Conservation (phyloP, 495 filamentous ascomycete species). For the Aspergillus steynii region DNA sequence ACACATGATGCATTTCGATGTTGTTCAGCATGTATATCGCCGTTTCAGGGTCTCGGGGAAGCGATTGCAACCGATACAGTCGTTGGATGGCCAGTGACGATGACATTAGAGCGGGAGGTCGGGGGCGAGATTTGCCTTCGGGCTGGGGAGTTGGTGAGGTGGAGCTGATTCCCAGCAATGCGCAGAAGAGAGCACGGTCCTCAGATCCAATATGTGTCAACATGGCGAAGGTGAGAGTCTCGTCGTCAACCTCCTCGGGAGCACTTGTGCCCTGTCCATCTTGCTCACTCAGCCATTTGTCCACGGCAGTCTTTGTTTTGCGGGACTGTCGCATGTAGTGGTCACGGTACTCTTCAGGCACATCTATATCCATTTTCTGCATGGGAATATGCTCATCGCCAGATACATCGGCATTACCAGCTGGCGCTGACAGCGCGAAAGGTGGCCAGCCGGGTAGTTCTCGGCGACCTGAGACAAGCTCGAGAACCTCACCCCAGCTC, state of each 20-base stretch:
- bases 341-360: conserved; percentile 85
- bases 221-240: conserved; percentile 90
- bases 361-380: conserved; percentile 84
- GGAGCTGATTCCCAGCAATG: conserved; percentile 69
- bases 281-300: conserved; percentile 81
- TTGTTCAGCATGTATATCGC: conserved; percentile 89
- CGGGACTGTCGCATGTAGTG: conserved; percentile 86
- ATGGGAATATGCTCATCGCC: conserved; percentile 60
- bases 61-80: conserved; percentile 70
- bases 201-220: conserved; percentile 77
- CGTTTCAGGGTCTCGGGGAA: conserved; percentile 79
- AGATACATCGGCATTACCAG: conserved; percentile 55
- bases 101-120: conserved; percentile 68
- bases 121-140: conserved; percentile 52
- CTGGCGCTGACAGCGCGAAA: conserved; percentile 63
- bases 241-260: conserved; percentile 85
- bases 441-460: conserved; percentile 87
- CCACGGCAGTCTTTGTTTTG: conserved; percentile 80
- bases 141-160: conserved; percentile 43
- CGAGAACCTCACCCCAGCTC: conserved; percentile 96
- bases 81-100: conserved; percentile 77
- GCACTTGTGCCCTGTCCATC: conserved; percentile 68
- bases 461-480: conserved; percentile 83
- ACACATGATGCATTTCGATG: conserved; percentile 75
- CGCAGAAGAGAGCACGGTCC: conserved; percentile 75